Evolutionary conservation across 139 green algal genomes (phyloP).

Genomic region (Chlorella sp.): DNA sequence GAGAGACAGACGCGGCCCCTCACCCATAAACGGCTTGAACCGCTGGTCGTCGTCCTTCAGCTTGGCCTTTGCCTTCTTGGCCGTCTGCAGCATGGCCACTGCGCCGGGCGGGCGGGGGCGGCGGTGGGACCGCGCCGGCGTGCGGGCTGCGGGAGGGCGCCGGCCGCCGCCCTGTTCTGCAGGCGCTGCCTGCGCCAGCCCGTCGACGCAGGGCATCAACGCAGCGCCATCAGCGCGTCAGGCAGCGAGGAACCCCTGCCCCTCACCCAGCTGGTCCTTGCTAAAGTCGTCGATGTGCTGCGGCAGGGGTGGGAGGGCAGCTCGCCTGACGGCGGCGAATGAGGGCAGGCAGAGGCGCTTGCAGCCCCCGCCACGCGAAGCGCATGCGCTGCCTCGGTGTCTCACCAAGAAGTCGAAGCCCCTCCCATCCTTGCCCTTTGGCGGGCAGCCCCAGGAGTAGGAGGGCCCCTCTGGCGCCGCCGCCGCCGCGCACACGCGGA

Average conservation of each 20-base stretch:
- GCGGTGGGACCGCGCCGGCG: too few species aligned
- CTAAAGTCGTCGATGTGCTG: slow-evolving; percentile 97
- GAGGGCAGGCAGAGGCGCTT: neutral
- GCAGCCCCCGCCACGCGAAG: too few species aligned
- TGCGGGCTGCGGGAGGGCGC: too few species aligned
- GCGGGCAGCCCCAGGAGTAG: too few species aligned
- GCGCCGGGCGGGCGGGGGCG: neutral
- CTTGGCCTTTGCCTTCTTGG: slow-evolving; percentile 77
- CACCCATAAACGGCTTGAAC: slow-evolving; percentile 86
- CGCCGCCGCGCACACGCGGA: too few species aligned
- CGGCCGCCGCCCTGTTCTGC: neutral
- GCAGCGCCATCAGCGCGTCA: neutral
- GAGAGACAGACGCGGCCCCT: neutral
- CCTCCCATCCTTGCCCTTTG: too few species aligned
- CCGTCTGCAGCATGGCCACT: slow-evolving; percentile 81
- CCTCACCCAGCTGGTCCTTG: slow-evolving; percentile 75
- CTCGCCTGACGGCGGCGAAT: slow-evolving; percentile 54
- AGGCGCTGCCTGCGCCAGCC: neutral
- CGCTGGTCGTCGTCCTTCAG: slow-evolving; percentile 78
- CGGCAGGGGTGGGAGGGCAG: too few species aligned
- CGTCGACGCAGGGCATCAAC: neutral
- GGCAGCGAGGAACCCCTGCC: neutral
- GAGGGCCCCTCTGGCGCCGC: too few species aligned
- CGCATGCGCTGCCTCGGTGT: too few species aligned
- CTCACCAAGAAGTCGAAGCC: too few species aligned